Base-by-base conservation (phyloP, 257 asterid species). In the Jaltomata sinuosa region DNA sequence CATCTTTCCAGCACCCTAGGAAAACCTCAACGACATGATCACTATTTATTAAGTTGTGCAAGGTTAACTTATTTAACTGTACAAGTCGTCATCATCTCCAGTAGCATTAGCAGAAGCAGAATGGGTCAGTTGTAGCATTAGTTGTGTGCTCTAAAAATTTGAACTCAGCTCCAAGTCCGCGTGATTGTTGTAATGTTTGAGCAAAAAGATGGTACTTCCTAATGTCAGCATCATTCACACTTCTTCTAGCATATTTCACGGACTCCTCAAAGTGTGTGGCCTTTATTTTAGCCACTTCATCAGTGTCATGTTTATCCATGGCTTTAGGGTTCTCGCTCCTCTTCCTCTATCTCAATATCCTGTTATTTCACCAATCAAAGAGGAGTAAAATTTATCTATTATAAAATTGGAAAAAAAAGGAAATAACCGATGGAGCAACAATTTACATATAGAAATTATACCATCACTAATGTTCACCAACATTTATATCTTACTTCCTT, bases 231-330 rank as follows among this genome's bases (percentile, higher is more conserved):
- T 94, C 98, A 22, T 97, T 92, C n/a, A 94, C 97, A 76, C 97
- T 94, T 89, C 97, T 85, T 42, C 98, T 83, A 4, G 98, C 98
- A 61, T 82, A 94, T 87, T 94, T 94, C 98, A 94, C 93, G 4
- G 98, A 94, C 84, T 94, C 98, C 91, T 94, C 97, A 81, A 94
- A 93, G 78, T 94, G 98, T 38, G 93, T 90, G 9, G 97, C 92
- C 88, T 84, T 92, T 29, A 94, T 94, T 87, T 94, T 97, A 0
- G 97, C 88, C 38, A 94, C 92, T 89, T 94, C 97, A 1, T 94
- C 98, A 3, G 89, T 95, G 19, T 84, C 90, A 59, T 94, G 96
- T 85, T 94, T 96, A 87, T 94, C 98, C 98, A 94, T 93, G 4
- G 97, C 94, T 84, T 94, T 97, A 0, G 96, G 97, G 31, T 92